Base-by-base conservation (phyloP, 768 basidiomycete genomes). In the Xerocomellus chrysenteron region DNA sequence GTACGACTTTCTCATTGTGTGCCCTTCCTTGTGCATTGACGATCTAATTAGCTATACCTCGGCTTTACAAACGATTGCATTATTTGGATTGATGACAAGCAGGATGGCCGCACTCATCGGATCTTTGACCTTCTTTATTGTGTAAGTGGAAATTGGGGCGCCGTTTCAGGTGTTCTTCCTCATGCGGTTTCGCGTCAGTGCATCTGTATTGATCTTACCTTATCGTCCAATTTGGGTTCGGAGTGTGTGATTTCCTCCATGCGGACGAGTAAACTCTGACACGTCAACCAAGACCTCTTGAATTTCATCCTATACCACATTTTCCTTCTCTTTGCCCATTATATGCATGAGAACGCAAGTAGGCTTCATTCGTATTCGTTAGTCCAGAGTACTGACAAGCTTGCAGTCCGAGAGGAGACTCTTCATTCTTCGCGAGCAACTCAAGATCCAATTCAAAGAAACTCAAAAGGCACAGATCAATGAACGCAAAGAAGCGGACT, bases 241-340 rank as follows among this genome's bases (percentile, higher is more conserved):
- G 46, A 74, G 78, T 80, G 47, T 47, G 76, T 68, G 14, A 37
- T 42, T 10, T n/a, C 17, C 11, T 42, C 52, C 41, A 33, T 26
- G 46, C 42, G 5, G 30, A 52, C 43, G 50, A 26, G 32, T 11
- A 30, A 44, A n/a, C n/a, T 39, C 50, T 63, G 24, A 66, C 43
- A 46, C 28, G 21, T 45, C 47, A 39, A 41, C 32, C 11, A 58
- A 86, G 84, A 80, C 65, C 76, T 85, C 70, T 78, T 89, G 64
- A 84, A 87, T 73, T 88, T 90, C 64, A 70, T 87, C 50, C 65
- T 90, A n/a, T 95, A 89, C 69, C 88, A 93, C 58, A 78, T 74
- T 4, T 93, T 95, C 71, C 73, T 96, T 57, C 81, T 94, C 19
- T 92, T 88, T 66, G 82, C 89, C 4, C 84, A 86, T 68, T 87